Conservation (phyloP, 108 stramenopile genomes). For the Nitzschia inconspicua region DNA sequence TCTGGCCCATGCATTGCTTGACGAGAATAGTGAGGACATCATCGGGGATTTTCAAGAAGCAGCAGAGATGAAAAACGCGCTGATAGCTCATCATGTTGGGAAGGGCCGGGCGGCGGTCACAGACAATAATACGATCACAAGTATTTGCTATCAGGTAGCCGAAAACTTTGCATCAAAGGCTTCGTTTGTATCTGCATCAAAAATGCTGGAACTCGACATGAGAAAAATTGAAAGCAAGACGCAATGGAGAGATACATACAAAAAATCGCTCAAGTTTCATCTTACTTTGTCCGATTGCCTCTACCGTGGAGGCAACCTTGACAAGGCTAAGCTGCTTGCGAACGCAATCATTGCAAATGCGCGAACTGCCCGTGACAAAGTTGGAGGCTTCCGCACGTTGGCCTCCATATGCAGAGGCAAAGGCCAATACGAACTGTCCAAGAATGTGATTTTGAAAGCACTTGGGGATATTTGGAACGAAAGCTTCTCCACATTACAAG, state of each 20-base stretch:
- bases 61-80: neutral
- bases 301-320: neutral
- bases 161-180: neutral
- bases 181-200: neutral
- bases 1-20: neutral
- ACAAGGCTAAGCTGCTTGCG: constrained; percentile 3
- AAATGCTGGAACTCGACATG: neutral
- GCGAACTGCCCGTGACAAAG: neutral
- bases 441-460: neutral
- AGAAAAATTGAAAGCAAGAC: neutral
- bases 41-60: neutral
- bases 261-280: neutral
- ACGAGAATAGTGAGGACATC: neutral
- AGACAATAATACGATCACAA: neutral
- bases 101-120: neutral
- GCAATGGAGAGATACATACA: constrained; percentile 5
- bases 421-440: constrained; percentile 5
- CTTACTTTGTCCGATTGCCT: constrained; percentile 4
- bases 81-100: constrained; percentile 1
- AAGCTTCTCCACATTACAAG: neutral
- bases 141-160: neutral
- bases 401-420: constrained; percentile 1
- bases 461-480: constrained; percentile 1
- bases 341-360: constrained; percentile 6
- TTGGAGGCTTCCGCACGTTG: neutral